Base-by-base conservation (phyloP, 768 basidiomycete genomes). In the Imleria badia region DNA sequence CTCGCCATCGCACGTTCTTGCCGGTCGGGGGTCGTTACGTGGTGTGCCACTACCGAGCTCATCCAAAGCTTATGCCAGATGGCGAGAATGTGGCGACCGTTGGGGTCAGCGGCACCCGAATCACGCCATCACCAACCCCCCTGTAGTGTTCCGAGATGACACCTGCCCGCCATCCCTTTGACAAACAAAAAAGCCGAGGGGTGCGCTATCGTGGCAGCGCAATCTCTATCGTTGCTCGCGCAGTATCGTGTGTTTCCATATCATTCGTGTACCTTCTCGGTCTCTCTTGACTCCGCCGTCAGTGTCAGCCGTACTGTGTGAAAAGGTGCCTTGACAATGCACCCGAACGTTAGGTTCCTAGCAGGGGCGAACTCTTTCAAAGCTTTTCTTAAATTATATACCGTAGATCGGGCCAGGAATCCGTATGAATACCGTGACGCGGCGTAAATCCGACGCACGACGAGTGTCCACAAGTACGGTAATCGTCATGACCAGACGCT, bases 361-460 rank as follows among this genome's bases (percentile, higher is more conserved):
- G 19, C 50, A 62, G 44, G 54, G 48, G 10, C 31, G 35, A 34
- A 19, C 44, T 1, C 33, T 19, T 45, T 42, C 17, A 11, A n/a
- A n/a, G n/a, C 19, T 50, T 42, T 33, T 36, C 35, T 22, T 41
- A 30, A 26, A 44, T 17, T 29, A 22, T 29, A 48, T 7, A 46
- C 38, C 47, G 65, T 35, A 62, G 53, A 67, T 67, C 65, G 33
- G 20, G 33, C 34, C 49, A 49, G 51, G 66, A 66, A 65, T 55
- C 48, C 31, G 10, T 6, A 45, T 48, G 30, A 34, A 40, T 48
- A 52, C 20, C 33, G 51, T 26, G 26, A 26, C 26, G 30, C 47
- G 39, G 36, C 46, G 46, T 52, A 64, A 64, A 55, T 48, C 48
- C 26, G 33, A 39, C n/a, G 29, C 41, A 34, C 19, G 34, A 52